Evolutionary conservation across 2,329 filamentous ascomycete species (phyloP), one percentile per base, ranked within the genome.

Genomic region (Septoria linicola): DNA sequence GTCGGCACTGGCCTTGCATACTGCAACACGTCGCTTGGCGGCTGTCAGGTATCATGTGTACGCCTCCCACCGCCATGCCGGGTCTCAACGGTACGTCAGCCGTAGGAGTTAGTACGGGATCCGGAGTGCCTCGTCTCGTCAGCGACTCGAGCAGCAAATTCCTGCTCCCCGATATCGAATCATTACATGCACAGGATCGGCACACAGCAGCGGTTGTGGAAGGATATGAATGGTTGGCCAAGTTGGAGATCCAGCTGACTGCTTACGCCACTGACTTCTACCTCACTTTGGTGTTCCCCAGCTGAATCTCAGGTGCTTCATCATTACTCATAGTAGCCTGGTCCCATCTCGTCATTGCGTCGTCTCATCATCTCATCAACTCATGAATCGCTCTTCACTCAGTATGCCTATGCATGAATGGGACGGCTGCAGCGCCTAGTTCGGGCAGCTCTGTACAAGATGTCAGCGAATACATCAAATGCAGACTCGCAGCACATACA

Each of bases 381-480:
- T 49, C 50, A 14, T 52, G 43, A 32, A 39, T 20, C 42, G 44
- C 25, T 44, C 45, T 14, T 11, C 30, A 13, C 17, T 11, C 17
- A 4, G 8, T 16, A 17, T 19, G 20, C 41, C 41, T 32, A 13
- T 8, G 36, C 34, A 34, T 8, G 10, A 11, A 6, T 8, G 14
- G 8, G 19, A 10, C 19, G 8, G 16, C 32, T 25, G 4, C 10
- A 4, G 35, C n/a, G 13, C 48, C 53, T 58, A 66, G 13, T 60
- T 57, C 4, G 64, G 64, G 57, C 64, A 66, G 19, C 52, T 63
- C 64, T 66, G 39, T n/a, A 14, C 11, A 7, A 13, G 4, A 21
- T 20, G 36, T 39, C 36, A 39, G 36, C 20, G 10, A 21, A 7
- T 7, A 4, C 31, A n/a, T 34, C 31, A 8, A 39, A 4, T 1